Conservation (phyloP, 1,284 basidiomycete species). For the Pholiota adiposa region DNA sequence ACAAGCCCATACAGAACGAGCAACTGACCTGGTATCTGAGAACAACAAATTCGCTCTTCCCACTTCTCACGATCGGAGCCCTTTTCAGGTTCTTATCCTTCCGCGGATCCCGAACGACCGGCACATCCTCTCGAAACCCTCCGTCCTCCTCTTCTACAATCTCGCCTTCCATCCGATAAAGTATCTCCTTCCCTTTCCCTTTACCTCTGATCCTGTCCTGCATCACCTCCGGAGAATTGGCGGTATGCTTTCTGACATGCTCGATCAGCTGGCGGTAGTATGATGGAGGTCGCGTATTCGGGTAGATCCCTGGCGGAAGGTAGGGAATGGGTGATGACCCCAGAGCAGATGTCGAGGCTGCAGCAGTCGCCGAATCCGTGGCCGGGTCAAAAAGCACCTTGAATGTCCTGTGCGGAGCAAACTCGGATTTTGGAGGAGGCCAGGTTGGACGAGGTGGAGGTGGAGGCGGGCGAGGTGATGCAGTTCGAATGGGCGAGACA, state of each 20-base stretch:
- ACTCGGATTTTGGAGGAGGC: constrained; percentile 38
- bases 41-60: constrained; percentile 50
- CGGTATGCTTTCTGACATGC: constrained; percentile 47
- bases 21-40: constrained; percentile 62
- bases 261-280: constrained; percentile 55
- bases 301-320: constrained; percentile 20
- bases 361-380: constrained; percentile 31
- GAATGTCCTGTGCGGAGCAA: constrained; percentile 51
- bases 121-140: constrained; percentile 40
- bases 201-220: constrained; percentile 61
- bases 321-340: constrained; percentile 9
- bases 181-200: constrained; percentile 62
- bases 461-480: constrained; percentile 4
- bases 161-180: constrained; percentile 62
- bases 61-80: constrained; percentile 35
- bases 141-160: constrained; percentile 36
- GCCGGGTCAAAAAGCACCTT: constrained; percentile 68
- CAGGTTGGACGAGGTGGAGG: constrained; percentile 31
- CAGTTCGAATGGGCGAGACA: constrained; percentile 9
- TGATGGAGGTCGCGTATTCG: constrained; percentile 20
- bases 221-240: constrained; percentile 29
- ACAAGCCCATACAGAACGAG: constrained; percentile 14
- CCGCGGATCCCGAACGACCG: constrained; percentile 60
- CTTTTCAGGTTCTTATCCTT: constrained; percentile 45
- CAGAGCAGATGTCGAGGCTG: constrained; percentile 12